phyloP scores from a whole-genome alignment of 805 yeast genomes.

The Saccharomyces eubayanus region DNA sequence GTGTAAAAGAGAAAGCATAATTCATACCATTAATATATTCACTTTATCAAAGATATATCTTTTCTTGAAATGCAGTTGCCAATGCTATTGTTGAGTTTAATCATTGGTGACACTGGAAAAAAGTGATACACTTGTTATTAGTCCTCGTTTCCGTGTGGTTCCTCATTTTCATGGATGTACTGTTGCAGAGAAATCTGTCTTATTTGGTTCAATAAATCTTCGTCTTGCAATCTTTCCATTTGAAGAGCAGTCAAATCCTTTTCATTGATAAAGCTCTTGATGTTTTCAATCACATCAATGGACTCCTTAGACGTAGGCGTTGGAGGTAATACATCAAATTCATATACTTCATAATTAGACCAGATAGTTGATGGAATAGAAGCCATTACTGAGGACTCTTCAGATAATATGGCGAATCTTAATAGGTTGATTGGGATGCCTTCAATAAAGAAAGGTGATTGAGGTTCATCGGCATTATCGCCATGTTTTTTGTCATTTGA shows the following conservation, averaged over 20 bases:
- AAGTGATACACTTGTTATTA: neutral
- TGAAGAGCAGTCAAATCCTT: conserved; percentile 22
- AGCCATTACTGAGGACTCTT: conserved; percentile 65
- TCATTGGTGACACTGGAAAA: neutral
- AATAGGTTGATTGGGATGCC: conserved; percentile 51
- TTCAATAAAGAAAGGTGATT: conserved; percentile 19
- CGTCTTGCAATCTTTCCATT: conserved; percentile 28
- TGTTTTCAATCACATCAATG: conserved; percentile 30
- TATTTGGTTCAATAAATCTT: conserved; percentile 24
- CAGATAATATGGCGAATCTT: conserved; percentile 61
- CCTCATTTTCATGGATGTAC: conserved; percentile 22
- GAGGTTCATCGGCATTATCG: neutral
- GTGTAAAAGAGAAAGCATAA: neutral
- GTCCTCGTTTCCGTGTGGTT: neutral
- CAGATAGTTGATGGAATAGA: conserved; percentile 55
- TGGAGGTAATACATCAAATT: conserved; percentile 71
- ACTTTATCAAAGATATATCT: neutral
- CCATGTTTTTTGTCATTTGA: neutral
- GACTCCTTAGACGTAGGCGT: conserved; percentile 29
- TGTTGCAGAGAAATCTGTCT: conserved; percentile 28
- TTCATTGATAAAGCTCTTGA: conserved; percentile 30
- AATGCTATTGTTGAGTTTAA: neutral
- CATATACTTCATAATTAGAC: conserved; percentile 53
- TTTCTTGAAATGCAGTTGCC: neutral
- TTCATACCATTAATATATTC: neutral